Evolutionary conservation across 2,329 filamentous ascomycete genomes (phyloP).

Genomic region (Alternaria arbusti): DNA sequence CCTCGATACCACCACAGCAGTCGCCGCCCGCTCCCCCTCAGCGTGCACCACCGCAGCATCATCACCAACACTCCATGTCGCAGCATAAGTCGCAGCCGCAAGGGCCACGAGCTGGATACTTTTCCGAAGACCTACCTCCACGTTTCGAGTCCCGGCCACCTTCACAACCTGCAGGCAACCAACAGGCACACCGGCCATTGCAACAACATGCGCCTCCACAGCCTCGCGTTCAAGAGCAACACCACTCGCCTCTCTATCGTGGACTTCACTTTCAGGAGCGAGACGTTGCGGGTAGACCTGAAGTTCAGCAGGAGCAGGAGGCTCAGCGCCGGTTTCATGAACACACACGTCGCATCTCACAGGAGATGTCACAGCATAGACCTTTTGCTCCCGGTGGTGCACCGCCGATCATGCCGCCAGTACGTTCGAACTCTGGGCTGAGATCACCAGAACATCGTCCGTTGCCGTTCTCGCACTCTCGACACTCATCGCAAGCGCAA

Average conservation of each 20-base stretch:
- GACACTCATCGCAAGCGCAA: conserved; percentile 34
- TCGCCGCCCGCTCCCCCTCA: conserved; percentile 36
- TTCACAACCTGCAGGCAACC: conserved; percentile 33
- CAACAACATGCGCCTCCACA: conserved; percentile 37
- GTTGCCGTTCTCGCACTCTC: conserved; percentile 37
- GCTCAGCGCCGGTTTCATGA: conserved; percentile 34
- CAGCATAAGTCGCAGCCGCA: conserved; percentile 38
- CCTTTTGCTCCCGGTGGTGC: conserved; percentile 28
- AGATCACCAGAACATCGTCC: conserved; percentile 43
- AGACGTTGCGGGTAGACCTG: conserved; percentile 29
- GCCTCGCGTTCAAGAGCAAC: conserved; percentile 35
- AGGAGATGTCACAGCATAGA: conserved; percentile 38
- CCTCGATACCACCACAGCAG: conserved; percentile 38
- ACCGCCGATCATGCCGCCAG: conserved; percentile 29
- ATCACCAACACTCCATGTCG: conserved; percentile 33
- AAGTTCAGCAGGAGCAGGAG: conserved; percentile 42
- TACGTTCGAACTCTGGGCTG: conserved; percentile 31
- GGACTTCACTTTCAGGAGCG: conserved; percentile 36
- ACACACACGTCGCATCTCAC: conserved; percentile 41
- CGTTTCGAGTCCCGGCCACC: conserved; percentile 39
- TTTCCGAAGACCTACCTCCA: conserved; percentile 41
- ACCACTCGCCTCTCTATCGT: conserved; percentile 34
- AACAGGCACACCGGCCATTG: conserved; percentile 29
- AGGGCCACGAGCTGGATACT: conserved; percentile 45
- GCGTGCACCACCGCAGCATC: conserved; percentile 34